Evolutionary conservation across 2,329 filamentous ascomycete species (phyloP), one percentile per base, ranked within the genome.

Genomic region (Exophiala calicioides): DNA sequence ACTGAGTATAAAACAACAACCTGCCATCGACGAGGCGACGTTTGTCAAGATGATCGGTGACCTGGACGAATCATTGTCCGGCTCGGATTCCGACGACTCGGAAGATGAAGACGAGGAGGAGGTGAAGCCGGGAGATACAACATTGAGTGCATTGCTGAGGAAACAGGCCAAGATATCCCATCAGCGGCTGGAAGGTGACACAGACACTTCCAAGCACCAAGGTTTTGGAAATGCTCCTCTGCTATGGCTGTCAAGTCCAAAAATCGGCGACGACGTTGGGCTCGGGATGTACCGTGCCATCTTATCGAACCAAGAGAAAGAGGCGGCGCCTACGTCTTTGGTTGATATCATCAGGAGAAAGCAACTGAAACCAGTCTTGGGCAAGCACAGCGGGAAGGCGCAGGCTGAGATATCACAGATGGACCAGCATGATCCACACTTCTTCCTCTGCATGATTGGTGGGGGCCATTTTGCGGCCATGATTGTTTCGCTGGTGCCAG

Each of bases 371-470:
- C 83, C 88, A 0, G 80, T 74, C 43, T 66, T 73, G 24, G 46
- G 60, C 53, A 66, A 68, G 57, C 61, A 68, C 58, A 57, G 60
- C 13, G 58, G 65, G 2, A 59, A 69, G 16, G 67, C 56, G 18
- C 23, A 36, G 9, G 51, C 53, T n/a, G 53, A 78, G 51, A 27
- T 58, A 15, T 47, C 44, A 26, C 31, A 47, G 2, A 9, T 34
- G 19, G 81, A 80, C 46, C 82, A 83, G 36, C 80, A 81, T 74
- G 84, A 85, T 5, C 88, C 90, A 2, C 90, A 97, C 64, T 82
- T 95, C 38, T 97, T 98, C 64, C 79, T 98, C 36, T 97, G 90
- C 68, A 98, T 98, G 93, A 95, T 98, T 39, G 93, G 93, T 18
- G 93, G 93, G 50, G 93, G 93, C 0, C 93, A 98, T 65, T 98